Evolutionary conservation across 75 land plant species (phyloP).

Genomic region (Cryptomeria japonica): DNA sequence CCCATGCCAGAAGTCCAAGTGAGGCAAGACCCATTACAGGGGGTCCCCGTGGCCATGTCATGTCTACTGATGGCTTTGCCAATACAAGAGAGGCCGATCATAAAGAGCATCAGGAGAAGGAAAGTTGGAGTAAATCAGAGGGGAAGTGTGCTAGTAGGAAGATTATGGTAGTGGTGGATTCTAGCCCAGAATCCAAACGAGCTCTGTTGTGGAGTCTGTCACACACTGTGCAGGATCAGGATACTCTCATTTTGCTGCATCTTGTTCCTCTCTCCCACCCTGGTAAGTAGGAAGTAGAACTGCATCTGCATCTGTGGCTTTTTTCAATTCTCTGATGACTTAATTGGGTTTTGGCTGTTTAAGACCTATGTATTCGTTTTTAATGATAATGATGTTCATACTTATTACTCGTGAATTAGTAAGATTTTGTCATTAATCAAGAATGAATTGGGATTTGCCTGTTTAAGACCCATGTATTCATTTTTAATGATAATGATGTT

Average conservation of each 20-base stretch:
- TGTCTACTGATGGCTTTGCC: not conserved
- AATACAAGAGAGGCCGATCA: constrained; percentile 12
- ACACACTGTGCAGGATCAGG: constrained; percentile 49
- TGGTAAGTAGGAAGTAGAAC: constrained; percentile 3
- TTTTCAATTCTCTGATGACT: not conserved
- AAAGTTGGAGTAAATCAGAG: constrained; percentile 15
- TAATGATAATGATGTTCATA: no score
- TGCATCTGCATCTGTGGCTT: not conserved
- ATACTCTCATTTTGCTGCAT: constrained; percentile 43
- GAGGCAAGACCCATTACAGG: constrained; percentile 27
- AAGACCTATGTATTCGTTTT: no score
- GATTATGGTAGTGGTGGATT: constrained; percentile 64
- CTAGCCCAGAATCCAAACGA: constrained; percentile 37
- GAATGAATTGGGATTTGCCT: no score
- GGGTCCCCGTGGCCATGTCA: constrained; percentile 5
- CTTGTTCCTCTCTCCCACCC: constrained; percentile 23
- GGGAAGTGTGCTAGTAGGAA: constrained; percentile 19
- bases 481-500: no score
- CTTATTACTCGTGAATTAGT: no score
- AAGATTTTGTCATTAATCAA: no score
- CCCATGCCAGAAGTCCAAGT: constrained; percentile 11
- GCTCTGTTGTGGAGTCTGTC: constrained; percentile 67
- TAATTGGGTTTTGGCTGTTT: no score
- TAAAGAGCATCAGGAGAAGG: constrained; percentile 3
- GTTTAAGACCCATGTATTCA: no score